Conservation (phyloP, 208 protist species). For the Acanthamoeba sp. region DNA sequence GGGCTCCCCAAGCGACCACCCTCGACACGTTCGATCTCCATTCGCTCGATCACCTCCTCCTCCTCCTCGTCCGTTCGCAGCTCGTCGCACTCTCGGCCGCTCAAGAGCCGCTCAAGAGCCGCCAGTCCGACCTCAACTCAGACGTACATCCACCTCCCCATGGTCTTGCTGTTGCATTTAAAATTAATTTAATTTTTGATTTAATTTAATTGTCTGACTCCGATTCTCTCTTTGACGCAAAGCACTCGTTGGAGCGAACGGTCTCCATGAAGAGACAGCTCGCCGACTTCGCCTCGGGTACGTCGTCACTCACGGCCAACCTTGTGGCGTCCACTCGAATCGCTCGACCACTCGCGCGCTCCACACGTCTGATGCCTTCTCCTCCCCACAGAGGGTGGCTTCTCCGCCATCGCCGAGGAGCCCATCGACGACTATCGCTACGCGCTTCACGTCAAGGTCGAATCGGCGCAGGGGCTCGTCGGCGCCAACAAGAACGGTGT, state of each 20-base stretch:
- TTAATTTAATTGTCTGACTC: no score
- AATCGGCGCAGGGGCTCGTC: not conserved
- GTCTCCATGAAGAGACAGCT: not conserved
- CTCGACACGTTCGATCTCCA: not conserved
- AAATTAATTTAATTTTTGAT: no score
- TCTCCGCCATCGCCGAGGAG: not conserved
- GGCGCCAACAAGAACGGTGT: slow-evolving; percentile 48
- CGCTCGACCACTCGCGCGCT: no score
- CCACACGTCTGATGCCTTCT: no score
- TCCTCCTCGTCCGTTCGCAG: not conserved
- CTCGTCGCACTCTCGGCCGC: not conserved
- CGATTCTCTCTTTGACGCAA: no score
- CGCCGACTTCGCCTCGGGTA: not conserved
- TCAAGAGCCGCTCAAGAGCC: not conserved
- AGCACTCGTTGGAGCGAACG: not conserved
- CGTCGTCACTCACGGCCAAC: no score
- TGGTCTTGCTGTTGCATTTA: no score
- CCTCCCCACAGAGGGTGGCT: not conserved
- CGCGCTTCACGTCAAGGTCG: slow-evolving; percentile 16
- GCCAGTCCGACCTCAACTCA: not conserved
- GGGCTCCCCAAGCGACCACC: not conserved
- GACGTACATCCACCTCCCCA: not conserved
- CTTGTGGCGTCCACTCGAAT: no score
- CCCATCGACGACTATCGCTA: not conserved
- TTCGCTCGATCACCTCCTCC: not conserved